Evolutionary conservation across 352 stramenopile genomes (phyloP), one percentile per base, ranked within the genome.

Genomic region (Phytophthora fragariae): DNA sequence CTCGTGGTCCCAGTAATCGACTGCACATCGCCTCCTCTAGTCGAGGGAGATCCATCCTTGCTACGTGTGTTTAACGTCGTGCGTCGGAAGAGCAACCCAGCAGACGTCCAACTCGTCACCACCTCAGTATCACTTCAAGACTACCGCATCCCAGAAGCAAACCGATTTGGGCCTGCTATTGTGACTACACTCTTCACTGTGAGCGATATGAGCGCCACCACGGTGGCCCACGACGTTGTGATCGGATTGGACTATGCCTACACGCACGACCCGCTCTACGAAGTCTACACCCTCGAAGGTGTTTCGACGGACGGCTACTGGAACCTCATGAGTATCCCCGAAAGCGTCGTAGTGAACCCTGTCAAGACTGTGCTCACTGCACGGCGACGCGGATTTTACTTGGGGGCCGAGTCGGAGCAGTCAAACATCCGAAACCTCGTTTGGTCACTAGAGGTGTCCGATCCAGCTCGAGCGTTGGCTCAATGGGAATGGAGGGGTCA

Each of bases 61-160:
- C 35, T 72, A 6, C 65, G 66, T 0, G 62, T 87, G n/a, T 87
- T 79, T 53, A 85, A 86, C 37, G 47, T 90, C 19, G 69, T 90
- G 3, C 80, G 73, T 12, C 64, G 57, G 15, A 73, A 75, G n/a
- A 62, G 27, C 1, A 53, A 84, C 10, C 37, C 47, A 0, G 62
- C 66, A 11, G 50, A 80, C n/a, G 49, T 89, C 1, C 66, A 63
- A 8, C 24, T 89, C 6, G 14, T 85, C 2, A 72, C 64, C 2
- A 58, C 80, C 0, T 73, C 70, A 0, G 33, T 87, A 24, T 83
- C 77, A 9, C 70, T 75, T 19, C 80, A 87, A 69, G 80, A 83
- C 55, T 89, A 87, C 57, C 47, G 61, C 0, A 72, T 84, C 7
- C 66, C 71, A 2, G 61, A 70, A 6, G 71, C 80, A 2, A 77